Base-by-base conservation (phyloP, 257 asterid genomes). In the Datura wrightii region DNA sequence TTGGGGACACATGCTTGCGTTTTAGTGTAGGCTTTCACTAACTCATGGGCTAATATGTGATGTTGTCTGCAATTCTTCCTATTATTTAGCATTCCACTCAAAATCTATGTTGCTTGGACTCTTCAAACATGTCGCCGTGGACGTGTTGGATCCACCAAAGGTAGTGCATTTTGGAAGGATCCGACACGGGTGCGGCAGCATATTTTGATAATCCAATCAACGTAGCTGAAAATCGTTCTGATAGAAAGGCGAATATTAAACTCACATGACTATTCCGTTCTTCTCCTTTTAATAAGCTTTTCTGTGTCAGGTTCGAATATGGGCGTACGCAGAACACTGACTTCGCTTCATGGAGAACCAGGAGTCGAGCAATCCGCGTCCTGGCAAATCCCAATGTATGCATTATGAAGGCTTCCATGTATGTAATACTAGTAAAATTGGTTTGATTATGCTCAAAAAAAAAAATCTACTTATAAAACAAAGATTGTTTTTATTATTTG, bases 371-470 rank as follows among this genome's bases (percentile, higher is more conserved):
- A 42, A 89, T 91, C 83, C 91, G 88, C 19, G 94, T 93, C 87
- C 83, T 93, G 85, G 97, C 93, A 55, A 93, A 95, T 88, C 91
- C 94, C 84, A 93, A 92, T 93, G 99, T 95, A 95, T 84, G 99
- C 88, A 86, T 84, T 91, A 72, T 79, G 89, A 86, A 76, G 85
- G 91, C 90, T 89, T 88, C 90, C 88, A 52, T 85, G 67, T 86
- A 50, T 83, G 80, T 83, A 54, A 82, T 76, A 52, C 83, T 62
- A 70, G 42, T 84, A 41, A 36, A 48, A 72, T 85, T 87, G 91
- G 91, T 91, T 90, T 88, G 83, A 86, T 85, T 86, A 83, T 88
- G 89, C 85, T 87, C 87, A 85, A 82, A 65, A 60, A 54, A 54
- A 14, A 6, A 36, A 7, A n/a, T 18, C 11, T 59, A n/a, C 63